phyloP scores from a whole-genome alignment of 75 land plant species.

The Cunninghamia lanceolata region DNA sequence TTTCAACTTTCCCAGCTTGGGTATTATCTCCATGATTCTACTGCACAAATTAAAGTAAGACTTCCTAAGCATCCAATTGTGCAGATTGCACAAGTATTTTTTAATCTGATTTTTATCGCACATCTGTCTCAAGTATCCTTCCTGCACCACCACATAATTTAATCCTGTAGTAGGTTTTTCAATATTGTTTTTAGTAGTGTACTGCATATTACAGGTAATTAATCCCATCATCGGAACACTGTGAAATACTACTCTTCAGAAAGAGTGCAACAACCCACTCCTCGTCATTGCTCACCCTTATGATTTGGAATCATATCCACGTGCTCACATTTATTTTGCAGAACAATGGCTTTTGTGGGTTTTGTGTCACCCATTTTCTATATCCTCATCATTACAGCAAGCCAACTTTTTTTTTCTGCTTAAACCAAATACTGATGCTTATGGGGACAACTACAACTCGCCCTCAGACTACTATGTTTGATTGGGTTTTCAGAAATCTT shows the following conservation, averaged over 20 bases:
- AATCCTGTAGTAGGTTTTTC: not conserved
- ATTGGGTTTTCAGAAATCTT: too few species aligned
- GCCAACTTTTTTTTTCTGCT: too few species aligned
- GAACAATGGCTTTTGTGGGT: too few species aligned
- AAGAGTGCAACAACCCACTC: too few species aligned
- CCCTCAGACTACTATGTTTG: too few species aligned
- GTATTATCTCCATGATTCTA: not conserved
- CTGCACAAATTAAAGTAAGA: not conserved
- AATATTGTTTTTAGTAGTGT: not conserved
- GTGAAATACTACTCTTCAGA: not conserved
- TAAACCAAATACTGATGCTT: too few species aligned
- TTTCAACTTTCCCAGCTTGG: not conserved
- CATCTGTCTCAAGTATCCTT: not conserved
- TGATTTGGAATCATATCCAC: too few species aligned
- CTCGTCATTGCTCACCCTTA: too few species aligned
- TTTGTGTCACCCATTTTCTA: too few species aligned
- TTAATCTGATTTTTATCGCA: not conserved
- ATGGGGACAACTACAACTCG: too few species aligned
- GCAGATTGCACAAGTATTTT: not conserved
- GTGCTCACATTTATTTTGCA: too few species aligned
- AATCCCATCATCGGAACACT: not conserved
- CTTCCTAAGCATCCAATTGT: not conserved
- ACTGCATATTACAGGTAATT: not conserved
- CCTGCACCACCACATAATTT: not conserved
- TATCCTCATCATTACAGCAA: too few species aligned